phyloP scores from a whole-genome alignment of 345 rosid species.

The Limnanthes douglasii region DNA sequence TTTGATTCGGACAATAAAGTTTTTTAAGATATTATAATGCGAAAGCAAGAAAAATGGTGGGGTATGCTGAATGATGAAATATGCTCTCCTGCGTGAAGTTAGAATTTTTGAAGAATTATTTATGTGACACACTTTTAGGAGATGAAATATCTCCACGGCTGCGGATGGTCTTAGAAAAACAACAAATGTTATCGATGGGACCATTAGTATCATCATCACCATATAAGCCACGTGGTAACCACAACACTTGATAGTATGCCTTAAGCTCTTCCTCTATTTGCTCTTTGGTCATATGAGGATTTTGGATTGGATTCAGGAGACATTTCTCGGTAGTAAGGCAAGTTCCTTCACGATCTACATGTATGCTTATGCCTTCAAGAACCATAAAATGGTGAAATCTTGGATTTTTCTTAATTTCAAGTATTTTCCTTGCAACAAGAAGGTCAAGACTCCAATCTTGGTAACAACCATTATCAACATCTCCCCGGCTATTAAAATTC shows the following conservation, averaged over 20 bases:
- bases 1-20: no score
- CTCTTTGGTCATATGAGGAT: conserved; percentile 57
- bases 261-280: conserved; percentile 72
- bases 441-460: conserved; percentile 81
- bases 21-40: no score
- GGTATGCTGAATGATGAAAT: no score
- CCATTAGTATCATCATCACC: conserved; percentile 99
- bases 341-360: conserved; percentile 97
- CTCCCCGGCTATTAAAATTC: conserved; percentile 90
- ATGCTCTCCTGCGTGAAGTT: no score
- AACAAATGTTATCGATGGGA: conserved; percentile 91
- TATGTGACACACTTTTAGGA: conserved; percentile 25
- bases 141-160: conserved; percentile 78
- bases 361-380: conserved; percentile 99
- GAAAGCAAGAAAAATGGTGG: no score
- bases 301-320: conserved; percentile 74
- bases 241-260: conserved; percentile 72
- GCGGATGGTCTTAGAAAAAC: conserved; percentile 71
- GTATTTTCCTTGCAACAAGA: conserved; percentile 66
- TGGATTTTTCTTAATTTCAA: conserved; percentile 12
- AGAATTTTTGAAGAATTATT: no score
- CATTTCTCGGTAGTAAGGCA: conserved; percentile 93
- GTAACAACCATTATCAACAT: conserved; percentile 83
- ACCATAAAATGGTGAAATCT: conserved; percentile 52
- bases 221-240: conserved; percentile 79